Base-by-base conservation (phyloP, 805 yeast species). In the Kuraishia piskuri region DNA sequence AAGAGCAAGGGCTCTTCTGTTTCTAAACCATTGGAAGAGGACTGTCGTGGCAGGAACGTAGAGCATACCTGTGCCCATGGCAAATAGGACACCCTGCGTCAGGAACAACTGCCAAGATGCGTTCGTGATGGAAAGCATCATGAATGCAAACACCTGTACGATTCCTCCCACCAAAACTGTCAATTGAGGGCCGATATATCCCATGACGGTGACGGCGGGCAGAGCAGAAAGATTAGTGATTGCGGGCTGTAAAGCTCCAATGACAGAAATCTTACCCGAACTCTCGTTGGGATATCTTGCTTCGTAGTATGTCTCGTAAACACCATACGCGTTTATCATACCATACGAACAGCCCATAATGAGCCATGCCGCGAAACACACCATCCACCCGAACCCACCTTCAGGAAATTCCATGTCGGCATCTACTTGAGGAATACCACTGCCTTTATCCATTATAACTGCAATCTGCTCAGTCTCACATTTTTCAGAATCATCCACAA, bases 281-380 rank as follows among this genome's bases (percentile, higher is more conserved):
- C 69, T 61, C 2, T 77, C 77, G 14, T 72, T 70, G 0, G 74
- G 70, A 54, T 77, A 80, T 24, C 55, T 52, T 6, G 57, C 57
- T 22, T 71, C 67, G 58, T 82, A 83, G 61, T 75, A 79, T 40
- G 75, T 68, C 52, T 82, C 77, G 60, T 79, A 83, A 3, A 80
- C 79, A 24, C 86, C 88, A 64, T 69, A 83, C 2, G 79, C 70
- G 46, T 82, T 78, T 54, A 78, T 78, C 67, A 81, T 71, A 19
- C 88, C 88, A 75, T 79, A 82, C 0, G 84, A 76, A 54, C 77
- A 63, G 59, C 75, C 60, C 72, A 72, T 62, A 62, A 72, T 60
- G 19, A 76, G 66, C 67, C 78, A 74, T 0, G 73, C 71, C 20
- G 78, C 79, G 2, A 78, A 64, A 0, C 82, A 81, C 4, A 74